phyloP scores from a whole-genome alignment of 495 filamentous ascomycete species.

The Chaetomium tenue region DNA sequence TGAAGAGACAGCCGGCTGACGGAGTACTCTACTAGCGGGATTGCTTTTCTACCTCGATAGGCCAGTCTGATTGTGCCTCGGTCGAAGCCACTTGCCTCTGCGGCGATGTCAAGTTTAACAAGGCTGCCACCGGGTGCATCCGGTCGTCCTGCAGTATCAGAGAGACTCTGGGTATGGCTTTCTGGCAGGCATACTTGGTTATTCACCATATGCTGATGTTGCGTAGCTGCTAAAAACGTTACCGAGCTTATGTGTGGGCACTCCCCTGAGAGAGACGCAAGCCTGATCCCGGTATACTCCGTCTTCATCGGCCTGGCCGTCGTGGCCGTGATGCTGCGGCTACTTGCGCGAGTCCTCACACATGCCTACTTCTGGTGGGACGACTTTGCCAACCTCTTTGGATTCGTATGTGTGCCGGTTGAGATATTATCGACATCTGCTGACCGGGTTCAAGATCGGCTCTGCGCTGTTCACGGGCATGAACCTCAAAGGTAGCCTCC shows the following conservation, averaged over 20 bases:
- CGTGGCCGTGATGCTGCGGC: conserved; percentile 29
- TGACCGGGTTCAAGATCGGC: conserved; percentile 16
- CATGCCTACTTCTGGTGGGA: conserved; percentile 40
- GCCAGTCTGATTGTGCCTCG: conserved; percentile 21
- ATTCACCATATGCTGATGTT: background rate
- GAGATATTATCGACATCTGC: background rate
- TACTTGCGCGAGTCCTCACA: conserved; percentile 32
- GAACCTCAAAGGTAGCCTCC: conserved; percentile 15
- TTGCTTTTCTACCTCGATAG: conserved; percentile 17
- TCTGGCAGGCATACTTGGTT: background rate
- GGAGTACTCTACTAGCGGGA: conserved; percentile 9
- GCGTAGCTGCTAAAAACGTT: conserved; percentile 28
- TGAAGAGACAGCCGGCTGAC: background rate
- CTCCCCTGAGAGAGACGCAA: conserved; percentile 3
- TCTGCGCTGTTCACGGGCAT: conserved; percentile 24
- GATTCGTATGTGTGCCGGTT: conserved; percentile 21
- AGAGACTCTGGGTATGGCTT: conserved; percentile 25
- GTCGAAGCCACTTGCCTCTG: conserved; percentile 30
- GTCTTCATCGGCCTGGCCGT: conserved; percentile 30
- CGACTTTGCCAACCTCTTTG: conserved; percentile 34
- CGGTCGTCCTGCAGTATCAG: conserved; percentile 21
- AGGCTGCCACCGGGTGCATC: conserved; percentile 20
- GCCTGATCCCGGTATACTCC: conserved; percentile 22
- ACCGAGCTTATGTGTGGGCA: conserved; percentile 24
- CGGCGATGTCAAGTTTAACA: conserved; percentile 14